Percentiles rank a stretch among this genome's conserved stretches.
These are phyloP conservation scores for Ogataea wickerhamii DNA, from an alignment of 805 yeast species.

Conservation along the genomic window DNA sequence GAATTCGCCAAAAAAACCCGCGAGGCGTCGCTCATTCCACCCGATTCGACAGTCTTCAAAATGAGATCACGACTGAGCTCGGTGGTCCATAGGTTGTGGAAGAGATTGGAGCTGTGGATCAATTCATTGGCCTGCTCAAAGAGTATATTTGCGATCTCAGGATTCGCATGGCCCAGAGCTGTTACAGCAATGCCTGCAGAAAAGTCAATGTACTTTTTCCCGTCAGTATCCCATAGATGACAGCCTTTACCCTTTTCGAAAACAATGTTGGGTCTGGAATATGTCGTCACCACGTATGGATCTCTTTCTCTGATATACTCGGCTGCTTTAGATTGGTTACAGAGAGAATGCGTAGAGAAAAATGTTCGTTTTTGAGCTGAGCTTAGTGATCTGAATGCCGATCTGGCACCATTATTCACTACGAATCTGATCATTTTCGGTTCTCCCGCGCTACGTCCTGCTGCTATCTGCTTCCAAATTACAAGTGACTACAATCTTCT, in stretches of 20 bases:
- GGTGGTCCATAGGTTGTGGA: conserved; percentile 80
- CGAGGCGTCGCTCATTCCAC: conserved; percentile 80
- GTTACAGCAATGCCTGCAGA: conserved; percentile 97
- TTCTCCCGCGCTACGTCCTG: too few species aligned
- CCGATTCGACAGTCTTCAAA: conserved; percentile 59
- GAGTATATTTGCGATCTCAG: conserved; percentile 67
- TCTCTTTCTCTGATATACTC: conserved; percentile 42
- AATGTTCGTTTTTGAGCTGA: conserved; percentile 10
- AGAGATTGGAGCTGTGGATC: conserved; percentile 82
- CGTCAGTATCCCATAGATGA: conserved; percentile 75
- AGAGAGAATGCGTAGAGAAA: conserved; percentile 5
- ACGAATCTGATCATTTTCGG: too few species aligned
- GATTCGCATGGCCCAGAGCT: conserved; percentile 84
- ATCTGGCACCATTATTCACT: too few species aligned
- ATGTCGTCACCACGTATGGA: conserved; percentile 69
- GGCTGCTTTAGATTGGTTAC: conserved; percentile 27
- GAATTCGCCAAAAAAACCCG: conserved; percentile 64
- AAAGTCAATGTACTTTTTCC: conserved; percentile 79
- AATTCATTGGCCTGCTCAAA: conserved; percentile 68
- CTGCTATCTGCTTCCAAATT: too few species aligned
- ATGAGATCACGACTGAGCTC: conserved; percentile 71
- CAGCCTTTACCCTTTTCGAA: conserved; percentile 80
- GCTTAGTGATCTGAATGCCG: too few species aligned
- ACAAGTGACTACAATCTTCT: too few species aligned
- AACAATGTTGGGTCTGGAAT: conserved; percentile 73